A percentile compares a stretch with the other conserved stretches of the same genome.
These are phyloP conservation scores for Ceratobasidium sp. DNA, from an alignment of 1,284 basidiomycete species.

Conservation along the genomic window DNA sequence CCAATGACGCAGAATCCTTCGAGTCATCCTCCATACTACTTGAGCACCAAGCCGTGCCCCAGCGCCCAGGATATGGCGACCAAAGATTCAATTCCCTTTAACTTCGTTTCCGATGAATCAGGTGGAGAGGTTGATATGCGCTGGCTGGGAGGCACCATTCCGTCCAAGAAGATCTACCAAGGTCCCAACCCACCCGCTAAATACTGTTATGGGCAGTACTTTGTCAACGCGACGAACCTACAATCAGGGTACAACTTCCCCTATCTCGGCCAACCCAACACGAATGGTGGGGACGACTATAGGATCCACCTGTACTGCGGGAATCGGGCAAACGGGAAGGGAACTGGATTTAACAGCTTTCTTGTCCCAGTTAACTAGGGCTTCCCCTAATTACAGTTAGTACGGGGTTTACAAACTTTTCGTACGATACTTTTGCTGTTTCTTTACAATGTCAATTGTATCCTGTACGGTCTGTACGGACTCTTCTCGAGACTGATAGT, in stretches of 20 bases:
- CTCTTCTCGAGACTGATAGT: too few relatives aligned
- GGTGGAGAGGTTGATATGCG: conserved; percentile 16
- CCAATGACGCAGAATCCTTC: not conserved
- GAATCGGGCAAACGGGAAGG: not conserved
- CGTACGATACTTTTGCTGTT: too few relatives aligned
- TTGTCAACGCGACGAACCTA: conserved; percentile 15
- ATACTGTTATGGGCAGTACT: conserved; percentile 21
- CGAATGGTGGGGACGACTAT: not conserved
- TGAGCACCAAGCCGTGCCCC: not conserved
- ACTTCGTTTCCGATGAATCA: conserved; percentile 18
- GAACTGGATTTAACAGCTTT: conserved; percentile 4
- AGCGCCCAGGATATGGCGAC: not conserved
- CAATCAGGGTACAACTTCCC: not conserved
- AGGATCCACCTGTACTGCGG: conserved; percentile 15
- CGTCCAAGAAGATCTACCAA: conserved; percentile 1
- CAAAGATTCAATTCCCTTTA: conserved; percentile 9
- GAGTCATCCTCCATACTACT: conserved; percentile 1
- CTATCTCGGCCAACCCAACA: not conserved
- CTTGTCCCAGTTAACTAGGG: not conserved
- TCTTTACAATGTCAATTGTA: too few relatives aligned
- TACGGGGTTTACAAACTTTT: too few relatives aligned
- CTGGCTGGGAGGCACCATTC: conserved; percentile 12
- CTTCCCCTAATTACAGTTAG: not conserved
- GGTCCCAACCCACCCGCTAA: conserved; percentile 14
- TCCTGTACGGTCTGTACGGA: too few relatives aligned